Percentiles rank a stretch among this genome's conserved stretches.
phyloP scores from a whole-genome alignment of 1,284 basidiomycete species.

The Wallemia ichthyophaga region DNA sequence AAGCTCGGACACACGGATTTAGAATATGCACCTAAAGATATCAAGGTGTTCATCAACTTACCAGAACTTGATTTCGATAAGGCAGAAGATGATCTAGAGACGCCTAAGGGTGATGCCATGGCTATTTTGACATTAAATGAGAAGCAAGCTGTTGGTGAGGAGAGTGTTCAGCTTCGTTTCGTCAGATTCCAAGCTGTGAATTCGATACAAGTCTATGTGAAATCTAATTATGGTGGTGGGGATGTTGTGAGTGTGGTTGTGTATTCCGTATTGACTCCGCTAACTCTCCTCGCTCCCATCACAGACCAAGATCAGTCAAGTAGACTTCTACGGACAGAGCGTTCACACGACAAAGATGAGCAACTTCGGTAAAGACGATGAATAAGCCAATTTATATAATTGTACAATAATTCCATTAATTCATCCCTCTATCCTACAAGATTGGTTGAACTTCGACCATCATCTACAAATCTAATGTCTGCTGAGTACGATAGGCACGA shows the following conservation, averaged over 20 bases:
- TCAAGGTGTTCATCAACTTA: not conserved
- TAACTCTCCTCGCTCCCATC: too few species aligned
- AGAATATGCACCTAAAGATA: not conserved
- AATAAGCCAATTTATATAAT: not conserved
- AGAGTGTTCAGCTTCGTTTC: not conserved
- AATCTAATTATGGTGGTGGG: not conserved
- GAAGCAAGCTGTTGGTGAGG: not conserved
- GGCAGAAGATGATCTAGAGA: not conserved
- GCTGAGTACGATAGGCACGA: not conserved
- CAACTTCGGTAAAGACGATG: not conserved
- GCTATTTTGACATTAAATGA: not conserved
- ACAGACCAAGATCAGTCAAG: not conserved
- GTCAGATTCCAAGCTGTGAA: not conserved
- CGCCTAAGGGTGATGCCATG: not conserved
- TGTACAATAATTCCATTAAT: not conserved
- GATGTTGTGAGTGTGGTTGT: not conserved
- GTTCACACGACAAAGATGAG: not conserved
- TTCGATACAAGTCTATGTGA: not conserved
- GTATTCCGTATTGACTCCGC: not conserved
- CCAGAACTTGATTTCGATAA: not conserved
- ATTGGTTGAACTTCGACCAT: too few species aligned
- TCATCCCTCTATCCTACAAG: not conserved
- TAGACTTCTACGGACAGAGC: not conserved
- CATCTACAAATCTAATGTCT: too few species aligned
- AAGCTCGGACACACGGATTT: not conserved